Evolutionary conservation across 495 filamentous ascomycete genomes (phyloP).

Genomic region (Rostrohypoxylon terebratum): DNA sequence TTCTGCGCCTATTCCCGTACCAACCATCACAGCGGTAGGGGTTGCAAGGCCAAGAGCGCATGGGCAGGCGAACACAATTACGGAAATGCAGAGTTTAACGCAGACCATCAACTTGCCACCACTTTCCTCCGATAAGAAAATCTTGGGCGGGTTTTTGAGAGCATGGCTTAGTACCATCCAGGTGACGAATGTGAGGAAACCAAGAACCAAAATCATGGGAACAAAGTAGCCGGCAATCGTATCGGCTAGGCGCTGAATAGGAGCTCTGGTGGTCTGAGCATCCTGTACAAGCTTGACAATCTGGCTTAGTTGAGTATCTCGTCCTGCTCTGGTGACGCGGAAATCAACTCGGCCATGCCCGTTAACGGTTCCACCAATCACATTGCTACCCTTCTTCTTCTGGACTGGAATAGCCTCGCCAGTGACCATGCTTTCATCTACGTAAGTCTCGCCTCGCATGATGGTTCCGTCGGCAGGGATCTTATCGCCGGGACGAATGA

Average conservation of each 20-base stretch:
- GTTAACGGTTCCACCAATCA: conserved; percentile 98
- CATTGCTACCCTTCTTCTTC: conserved; percentile 79
- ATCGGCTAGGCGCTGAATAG: conserved; percentile 95
- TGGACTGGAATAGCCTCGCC: conserved; percentile 94
- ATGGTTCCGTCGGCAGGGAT: conserved; percentile 93
- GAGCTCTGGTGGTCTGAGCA: conserved; percentile 92
- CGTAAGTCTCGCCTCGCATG: conserved; percentile 87
- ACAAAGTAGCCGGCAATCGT: conserved; percentile 94
- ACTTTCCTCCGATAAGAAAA: conserved; percentile 82
- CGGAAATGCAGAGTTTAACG: conserved; percentile 96
- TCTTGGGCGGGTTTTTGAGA: conserved; percentile 80
- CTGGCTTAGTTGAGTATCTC: conserved; percentile 96
- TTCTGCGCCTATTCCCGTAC: conserved; percentile 95
- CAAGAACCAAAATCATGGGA: conserved; percentile 85
- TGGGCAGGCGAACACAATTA: conserved; percentile 98
- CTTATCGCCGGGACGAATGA: conserved; percentile 94
- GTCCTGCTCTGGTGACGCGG: conserved; percentile 89
- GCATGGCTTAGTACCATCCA: conserved; percentile 98
- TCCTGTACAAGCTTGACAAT: conserved; percentile 98
- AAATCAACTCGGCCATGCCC: conserved; percentile 92
- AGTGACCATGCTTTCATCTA: conserved; percentile 99
- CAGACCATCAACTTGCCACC: conserved; percentile 97
- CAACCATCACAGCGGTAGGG: conserved; percentile 98
- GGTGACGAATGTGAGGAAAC: conserved; percentile 83
- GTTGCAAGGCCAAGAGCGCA: conserved; percentile 95